Conservation (phyloP, 148 eudicot species). For the Rhododendron mucronatum region DNA sequence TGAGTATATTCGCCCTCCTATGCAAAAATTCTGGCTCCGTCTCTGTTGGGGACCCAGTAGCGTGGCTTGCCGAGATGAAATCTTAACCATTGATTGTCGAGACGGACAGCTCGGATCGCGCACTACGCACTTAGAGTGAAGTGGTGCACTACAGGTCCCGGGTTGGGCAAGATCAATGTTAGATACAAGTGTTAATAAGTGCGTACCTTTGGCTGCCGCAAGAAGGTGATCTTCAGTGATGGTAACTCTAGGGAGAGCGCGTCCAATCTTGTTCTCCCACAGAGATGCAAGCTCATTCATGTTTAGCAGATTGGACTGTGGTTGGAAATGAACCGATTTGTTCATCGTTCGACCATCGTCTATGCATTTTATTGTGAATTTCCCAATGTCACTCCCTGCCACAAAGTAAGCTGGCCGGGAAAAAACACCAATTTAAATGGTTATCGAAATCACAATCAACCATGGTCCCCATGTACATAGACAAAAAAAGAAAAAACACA, state of each 20-base stretch:
- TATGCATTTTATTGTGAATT: constrained; percentile 30
- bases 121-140: not conserved
- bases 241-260: constrained; percentile 31
- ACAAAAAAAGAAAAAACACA: no score
- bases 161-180: not conserved
- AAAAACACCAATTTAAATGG: not conserved
- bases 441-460: no score
- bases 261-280: constrained; percentile 45
- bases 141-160: not conserved
- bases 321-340: constrained; percentile 40
- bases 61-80: not conserved
- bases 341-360: constrained; percentile 32
- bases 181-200: no score
- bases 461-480: no score
- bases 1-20: no score
- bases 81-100: not conserved
- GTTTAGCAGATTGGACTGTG: constrained; percentile 31
- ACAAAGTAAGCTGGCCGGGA: constrained; percentile 36
- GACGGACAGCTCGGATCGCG: not conserved
- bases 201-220: constrained; percentile 29
- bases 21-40: no score
- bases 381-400: constrained; percentile 40
- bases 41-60: no score
- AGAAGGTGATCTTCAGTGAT: constrained; percentile 31
- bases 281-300: constrained; percentile 45